Conservation (phyloP, 495 filamentous ascomycete species). For the Talaromyces proteolyticus region DNA sequence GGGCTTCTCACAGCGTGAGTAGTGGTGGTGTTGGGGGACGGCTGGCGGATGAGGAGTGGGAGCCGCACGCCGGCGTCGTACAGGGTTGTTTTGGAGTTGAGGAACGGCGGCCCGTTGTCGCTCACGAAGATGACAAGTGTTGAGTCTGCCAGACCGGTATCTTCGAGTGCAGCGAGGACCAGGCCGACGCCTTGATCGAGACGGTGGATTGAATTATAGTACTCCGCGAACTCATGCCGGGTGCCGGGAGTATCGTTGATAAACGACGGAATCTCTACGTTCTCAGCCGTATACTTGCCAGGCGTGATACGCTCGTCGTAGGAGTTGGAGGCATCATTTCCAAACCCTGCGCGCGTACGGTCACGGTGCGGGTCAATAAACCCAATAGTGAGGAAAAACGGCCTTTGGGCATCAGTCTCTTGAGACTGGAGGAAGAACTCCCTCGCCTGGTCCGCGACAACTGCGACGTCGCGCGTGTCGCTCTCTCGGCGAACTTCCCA, state of each 20-base stretch:
- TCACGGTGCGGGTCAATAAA: conserved; percentile 36
- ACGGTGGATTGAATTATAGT: conserved; percentile 29
- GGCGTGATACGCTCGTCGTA: conserved; percentile 5
- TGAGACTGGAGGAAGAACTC: conserved; percentile 27
- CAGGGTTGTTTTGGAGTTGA: conserved; percentile 39
- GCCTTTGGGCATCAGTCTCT: conserved; percentile 9
- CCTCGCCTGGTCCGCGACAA: conserved; percentile 23
- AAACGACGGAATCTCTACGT: conserved; percentile 25
- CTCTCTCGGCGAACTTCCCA: conserved; percentile 32
- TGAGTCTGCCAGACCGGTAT: conserved; percentile 15
- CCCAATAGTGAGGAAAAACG: conserved; percentile 33
- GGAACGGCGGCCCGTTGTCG: conserved; percentile 38
- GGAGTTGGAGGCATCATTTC: conserved; percentile 18
- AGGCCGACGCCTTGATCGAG: conserved; percentile 32
- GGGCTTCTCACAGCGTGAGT: no score
- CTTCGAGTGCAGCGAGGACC: conserved; percentile 23
- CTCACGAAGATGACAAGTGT: conserved; percentile 35
- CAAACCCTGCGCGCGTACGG: conserved; percentile 27
- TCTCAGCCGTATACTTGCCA: conserved; percentile 4
- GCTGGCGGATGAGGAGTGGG: conserved; percentile 26
- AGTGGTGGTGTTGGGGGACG: no score
- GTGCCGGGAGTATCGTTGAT: conserved; percentile 24
- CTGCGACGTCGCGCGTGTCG: conserved; percentile 21
- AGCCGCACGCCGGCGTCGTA: conserved; percentile 34
- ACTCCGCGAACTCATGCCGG: conserved; percentile 27